Evolutionary conservation across 2,329 filamentous ascomycete species (phyloP).

Genomic region (Phyllosticta citribraziliensis): DNA sequence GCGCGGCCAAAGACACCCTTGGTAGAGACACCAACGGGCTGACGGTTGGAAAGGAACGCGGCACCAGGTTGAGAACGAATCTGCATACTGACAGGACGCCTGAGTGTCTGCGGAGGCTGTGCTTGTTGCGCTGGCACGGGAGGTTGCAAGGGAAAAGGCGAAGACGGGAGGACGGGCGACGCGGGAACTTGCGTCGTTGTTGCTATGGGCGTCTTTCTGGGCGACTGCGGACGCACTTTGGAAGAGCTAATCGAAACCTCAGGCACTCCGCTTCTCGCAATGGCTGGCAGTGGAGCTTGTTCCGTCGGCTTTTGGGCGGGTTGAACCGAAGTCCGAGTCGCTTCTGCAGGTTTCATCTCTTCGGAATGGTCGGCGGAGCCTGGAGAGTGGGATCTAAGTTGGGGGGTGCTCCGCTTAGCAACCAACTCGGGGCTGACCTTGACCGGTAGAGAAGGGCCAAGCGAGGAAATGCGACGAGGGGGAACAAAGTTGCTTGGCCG

Average conservation of each 20-base stretch:
- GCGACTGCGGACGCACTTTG: neutral
- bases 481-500: constrained; percentile 21
- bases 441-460: constrained; percentile 14
- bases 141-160: neutral
- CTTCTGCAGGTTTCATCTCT: neutral
- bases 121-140: neutral
- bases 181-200: neutral
- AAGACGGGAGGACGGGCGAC: neutral
- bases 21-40: constrained; percentile 14
- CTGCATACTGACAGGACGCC: constrained; percentile 36
- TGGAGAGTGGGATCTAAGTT: neutral
- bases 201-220: neutral
- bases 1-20: neutral
- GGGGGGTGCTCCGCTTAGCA: constrained; percentile 2
- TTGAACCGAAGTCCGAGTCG: neutral
- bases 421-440: constrained; percentile 5
- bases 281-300: neutral
- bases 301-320: neutral
- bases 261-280: neutral
- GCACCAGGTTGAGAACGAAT: constrained; percentile 30
- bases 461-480: constrained; percentile 23
- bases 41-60: constrained; percentile 32
- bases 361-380: neutral
- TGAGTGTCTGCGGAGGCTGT: constrained; percentile 19
- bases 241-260: neutral